Evolutionary conservation across 257 asterid genomes (phyloP), one percentile per base, ranked within the genome.

Genomic region (Craterostigma plantagineum): DNA sequence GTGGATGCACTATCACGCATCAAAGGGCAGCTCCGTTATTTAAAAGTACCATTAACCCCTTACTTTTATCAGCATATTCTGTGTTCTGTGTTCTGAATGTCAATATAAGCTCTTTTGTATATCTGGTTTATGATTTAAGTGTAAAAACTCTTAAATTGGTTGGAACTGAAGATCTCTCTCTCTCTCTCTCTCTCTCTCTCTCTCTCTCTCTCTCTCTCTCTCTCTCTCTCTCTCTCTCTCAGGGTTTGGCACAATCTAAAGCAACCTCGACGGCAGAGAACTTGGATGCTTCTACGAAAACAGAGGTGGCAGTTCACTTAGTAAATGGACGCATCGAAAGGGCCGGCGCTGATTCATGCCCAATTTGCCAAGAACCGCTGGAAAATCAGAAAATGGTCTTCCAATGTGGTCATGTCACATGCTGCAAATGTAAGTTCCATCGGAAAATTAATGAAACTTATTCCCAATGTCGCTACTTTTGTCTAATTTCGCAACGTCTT

Each of bases 11-110:
- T 90, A 61, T 67, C 83, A 7, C 93, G 87, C 35, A 61, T 72
- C 59, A 82, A 67, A 64, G 95, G 95, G 52, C 95, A 90, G 62
- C 92, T 90, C 50, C 95, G 98, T 50, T 90, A 79, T 69, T 79
- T 90, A 70, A 77, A 79, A 93, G 98, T 83, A 69, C n/a, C n/a
- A n/a, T n/a, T n/a, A n/a, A n/a, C n/a, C n/a, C n/a, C n/a, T n/a
- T n/a, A n/a, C n/a, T n/a, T n/a, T n/a, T n/a, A 23, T 45, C 53
- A 16, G 14, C 50, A 38, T 41, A 18, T 56, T 35, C 35, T 14
- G 36, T 50, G 17, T 18, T 45, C 52, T 35, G 11, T 45, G 46
- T 54, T 43, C n/a, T n/a, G n/a, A n/a, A 6, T 36, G 40, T 36
- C 40, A 3, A 36, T 2, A 12, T 10, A 10, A 10, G 40, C 8